phyloP scores from a whole-genome alignment of 352 stramenopile genomes.

The Globisporangium polare region DNA sequence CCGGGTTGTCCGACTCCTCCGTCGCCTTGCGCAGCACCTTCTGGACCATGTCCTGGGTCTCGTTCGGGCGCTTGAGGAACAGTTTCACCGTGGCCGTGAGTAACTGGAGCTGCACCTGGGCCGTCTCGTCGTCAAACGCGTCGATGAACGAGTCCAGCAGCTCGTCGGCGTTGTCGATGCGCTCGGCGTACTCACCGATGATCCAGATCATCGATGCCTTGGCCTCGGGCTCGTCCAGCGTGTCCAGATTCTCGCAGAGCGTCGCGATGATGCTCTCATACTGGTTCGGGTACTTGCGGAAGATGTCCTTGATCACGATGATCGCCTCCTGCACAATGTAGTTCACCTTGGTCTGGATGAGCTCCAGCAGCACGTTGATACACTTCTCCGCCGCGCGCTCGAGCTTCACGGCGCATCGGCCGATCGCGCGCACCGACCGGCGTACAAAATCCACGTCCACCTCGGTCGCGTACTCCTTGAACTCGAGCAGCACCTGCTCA shows the following conservation, averaged over 20 bases:
- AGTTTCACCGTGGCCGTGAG: slow-evolving; percentile 99
- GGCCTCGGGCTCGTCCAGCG: slow-evolving; percentile 97
- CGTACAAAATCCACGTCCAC: slow-evolving; percentile 99
- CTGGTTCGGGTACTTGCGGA: slow-evolving; percentile 99
- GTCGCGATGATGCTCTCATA: slow-evolving; percentile 99
- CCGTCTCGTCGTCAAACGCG: slow-evolving; percentile 97
- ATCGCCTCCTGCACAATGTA: slow-evolving; percentile 99
- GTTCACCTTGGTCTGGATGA: slow-evolving; percentile 99
- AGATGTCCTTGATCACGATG: slow-evolving; percentile 99
- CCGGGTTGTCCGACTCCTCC: slow-evolving; percentile 98
- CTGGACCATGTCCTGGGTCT: slow-evolving; percentile 96
- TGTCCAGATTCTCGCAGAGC: slow-evolving; percentile 99
- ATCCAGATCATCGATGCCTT: slow-evolving; percentile 99
- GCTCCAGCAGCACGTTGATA: slow-evolving; percentile 97
- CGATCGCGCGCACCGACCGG: slow-evolving; percentile 96
- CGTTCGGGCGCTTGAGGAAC: slow-evolving; percentile 95
- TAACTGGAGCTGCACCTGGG: slow-evolving; percentile 96
- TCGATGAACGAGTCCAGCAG: slow-evolving; percentile 99
- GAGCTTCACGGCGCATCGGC: slow-evolving; percentile 97
- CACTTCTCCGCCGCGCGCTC: slow-evolving; percentile 97
- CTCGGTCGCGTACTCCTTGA: slow-evolving; percentile 99
- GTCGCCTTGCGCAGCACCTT: slow-evolving; percentile 97
- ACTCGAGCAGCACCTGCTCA: slow-evolving; percentile 97
- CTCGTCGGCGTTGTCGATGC: slow-evolving; percentile 99
- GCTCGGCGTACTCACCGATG: slow-evolving; percentile 99